These are phyloP conservation scores for Plantago major DNA, from an alignment of 257 asterid genomes.

Conservation along the genomic window DNA sequence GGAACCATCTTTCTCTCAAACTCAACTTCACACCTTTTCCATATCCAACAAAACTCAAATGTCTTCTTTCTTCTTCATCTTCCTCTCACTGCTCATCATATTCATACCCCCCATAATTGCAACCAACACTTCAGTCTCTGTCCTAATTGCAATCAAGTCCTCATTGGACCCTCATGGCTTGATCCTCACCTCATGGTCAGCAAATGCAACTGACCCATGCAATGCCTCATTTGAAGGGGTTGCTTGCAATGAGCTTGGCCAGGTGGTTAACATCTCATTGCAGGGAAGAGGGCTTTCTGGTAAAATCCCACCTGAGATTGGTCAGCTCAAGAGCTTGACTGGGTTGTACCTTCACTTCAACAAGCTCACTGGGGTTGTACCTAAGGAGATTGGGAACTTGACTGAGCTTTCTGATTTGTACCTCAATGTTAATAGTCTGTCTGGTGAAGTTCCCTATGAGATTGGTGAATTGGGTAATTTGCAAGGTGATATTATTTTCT, in stretches of 20 bases:
- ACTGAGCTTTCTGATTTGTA: slow-evolving; percentile 78
- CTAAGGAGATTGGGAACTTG: slow-evolving; percentile 68
- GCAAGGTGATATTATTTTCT: slow-evolving; percentile 51
- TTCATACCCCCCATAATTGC: slow-evolving; percentile 20
- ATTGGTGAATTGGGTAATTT: slow-evolving; percentile 61
- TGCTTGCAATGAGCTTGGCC: slow-evolving; percentile 68
- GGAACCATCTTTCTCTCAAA: slow-evolving; percentile 28
- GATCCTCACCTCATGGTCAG: slow-evolving; percentile 74
- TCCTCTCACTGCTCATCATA: slow-evolving; percentile 20
- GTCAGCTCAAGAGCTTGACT: slow-evolving; percentile 59
- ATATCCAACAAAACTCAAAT: neutral
- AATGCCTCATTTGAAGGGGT: slow-evolving; percentile 65
- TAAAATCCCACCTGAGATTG: slow-evolving; percentile 80
- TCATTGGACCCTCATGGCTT: slow-evolving; percentile 70
- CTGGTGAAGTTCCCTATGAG: slow-evolving; percentile 75
- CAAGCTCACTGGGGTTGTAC: slow-evolving; percentile 77
- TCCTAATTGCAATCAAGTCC: slow-evolving; percentile 60
- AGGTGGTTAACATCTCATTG: slow-evolving; percentile 78
- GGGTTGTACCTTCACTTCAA: slow-evolving; percentile 95
- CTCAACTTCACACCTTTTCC: slow-evolving; percentile 29
- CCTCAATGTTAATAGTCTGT: slow-evolving; percentile 78
- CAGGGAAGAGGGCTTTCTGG: slow-evolving; percentile 90
- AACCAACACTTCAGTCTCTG: slow-evolving; percentile 33
- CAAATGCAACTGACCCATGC: slow-evolving; percentile 60
- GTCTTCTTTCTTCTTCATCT: slow-evolving; percentile 23